Conservation (phyloP, 331 rosid species). For the Quercus tomentella region DNA sequence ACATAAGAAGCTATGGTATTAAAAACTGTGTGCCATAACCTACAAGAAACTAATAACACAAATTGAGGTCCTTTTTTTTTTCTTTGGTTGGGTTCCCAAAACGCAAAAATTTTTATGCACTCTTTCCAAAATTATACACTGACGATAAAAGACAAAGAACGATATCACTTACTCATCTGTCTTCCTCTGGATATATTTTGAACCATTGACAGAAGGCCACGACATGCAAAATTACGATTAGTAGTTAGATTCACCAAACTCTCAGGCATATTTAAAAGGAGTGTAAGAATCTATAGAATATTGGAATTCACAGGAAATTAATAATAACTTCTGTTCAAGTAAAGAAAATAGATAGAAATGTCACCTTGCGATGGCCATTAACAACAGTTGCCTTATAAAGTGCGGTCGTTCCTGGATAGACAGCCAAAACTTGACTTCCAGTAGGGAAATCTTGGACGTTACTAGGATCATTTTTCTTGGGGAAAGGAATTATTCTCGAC, state of each 20-base stretch:
- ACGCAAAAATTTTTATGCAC: background rate
- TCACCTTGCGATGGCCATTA: conserved; percentile 82
- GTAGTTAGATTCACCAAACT: conserved; percentile 35
- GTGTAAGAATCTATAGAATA: background rate
- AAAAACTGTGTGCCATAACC: background rate
- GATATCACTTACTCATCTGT: conserved; percentile 79
- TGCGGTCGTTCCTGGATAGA: conserved; percentile 97
- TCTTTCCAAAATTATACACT: conserved; percentile 1
- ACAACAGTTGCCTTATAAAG: conserved; percentile 97
- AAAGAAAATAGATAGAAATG: conserved; percentile 12
- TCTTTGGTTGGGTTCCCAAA: background rate
- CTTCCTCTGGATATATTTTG: conserved; percentile 68
- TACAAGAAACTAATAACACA: background rate
- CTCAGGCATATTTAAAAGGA: background rate
- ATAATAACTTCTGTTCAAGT: background rate
- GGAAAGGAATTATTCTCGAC: conserved; percentile 84
- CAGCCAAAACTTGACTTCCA: conserved; percentile 90
- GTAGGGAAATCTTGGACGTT: conserved; percentile 63
- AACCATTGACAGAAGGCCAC: conserved; percentile 20
- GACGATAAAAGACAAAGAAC: conserved; percentile 1
- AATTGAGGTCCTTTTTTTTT: background rate
- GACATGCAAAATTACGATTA: conserved; percentile 32
- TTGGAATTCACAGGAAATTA: conserved; percentile 1
- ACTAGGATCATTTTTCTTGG: conserved; percentile 81
- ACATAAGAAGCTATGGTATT: background rate